These are phyloP conservation scores for Insectozyma bohioensis DNA, from an alignment of 1,139 yeast genomes.

Conservation along the genomic window DNA sequence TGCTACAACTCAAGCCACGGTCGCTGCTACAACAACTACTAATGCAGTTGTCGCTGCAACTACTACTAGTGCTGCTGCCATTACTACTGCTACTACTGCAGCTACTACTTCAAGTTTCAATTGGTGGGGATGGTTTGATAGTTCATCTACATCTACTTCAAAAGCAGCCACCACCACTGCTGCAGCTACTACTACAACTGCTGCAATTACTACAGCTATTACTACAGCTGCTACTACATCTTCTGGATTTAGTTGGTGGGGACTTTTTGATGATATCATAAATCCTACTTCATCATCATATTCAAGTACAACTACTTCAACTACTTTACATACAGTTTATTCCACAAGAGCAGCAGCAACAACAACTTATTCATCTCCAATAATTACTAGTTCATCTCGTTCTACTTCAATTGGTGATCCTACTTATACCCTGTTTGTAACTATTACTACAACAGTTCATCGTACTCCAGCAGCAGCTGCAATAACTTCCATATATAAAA, in stretches of 20 bases:
- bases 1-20: slow-evolving; percentile 1
- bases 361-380: too few relatives aligned
- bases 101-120: slow-evolving; percentile 5
- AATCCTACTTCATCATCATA: neutral
- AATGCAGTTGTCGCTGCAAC: too few relatives aligned
- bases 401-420: too few relatives aligned
- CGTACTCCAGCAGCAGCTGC: too few relatives aligned
- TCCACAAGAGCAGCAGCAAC: slow-evolving; percentile 7
- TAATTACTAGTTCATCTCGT: too few relatives aligned
- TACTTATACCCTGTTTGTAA: too few relatives aligned
- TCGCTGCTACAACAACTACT: neutral
- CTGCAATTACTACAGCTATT: too few relatives aligned
- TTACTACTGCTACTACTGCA: slow-evolving; percentile 1
- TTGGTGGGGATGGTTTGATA: slow-evolving; percentile 7
- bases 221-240: slow-evolving; percentile 1
- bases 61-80: neutral
- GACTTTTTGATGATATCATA: slow-evolving; percentile 3
- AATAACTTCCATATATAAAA: slow-evolving; percentile 10
- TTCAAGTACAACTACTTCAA: neutral
- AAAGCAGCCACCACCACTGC: neutral
- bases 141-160: slow-evolving; percentile 1
- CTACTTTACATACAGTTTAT: slow-evolving; percentile 8
- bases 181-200: slow-evolving; percentile 3
- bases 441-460: slow-evolving; percentile 12
- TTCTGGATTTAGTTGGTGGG: slow-evolving; percentile 5